These are phyloP conservation scores for Ochetophila trinervis DNA, from an alignment of 306 rosid species.

Conservation along the genomic window DNA sequence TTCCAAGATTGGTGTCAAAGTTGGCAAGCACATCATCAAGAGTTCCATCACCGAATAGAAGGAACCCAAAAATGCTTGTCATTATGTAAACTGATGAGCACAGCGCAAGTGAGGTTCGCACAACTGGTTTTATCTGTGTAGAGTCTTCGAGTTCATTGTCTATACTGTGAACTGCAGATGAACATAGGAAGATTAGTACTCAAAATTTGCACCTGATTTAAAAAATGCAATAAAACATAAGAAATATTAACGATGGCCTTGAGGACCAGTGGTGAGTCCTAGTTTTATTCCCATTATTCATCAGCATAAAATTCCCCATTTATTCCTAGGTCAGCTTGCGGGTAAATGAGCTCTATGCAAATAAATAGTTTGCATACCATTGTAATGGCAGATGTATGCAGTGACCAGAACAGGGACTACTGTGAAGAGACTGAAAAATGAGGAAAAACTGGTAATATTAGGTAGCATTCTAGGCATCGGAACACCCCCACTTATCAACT, in stretches of 20 bases:
- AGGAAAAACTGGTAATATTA: constrained; percentile 44
- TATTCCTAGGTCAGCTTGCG: constrained; percentile 9
- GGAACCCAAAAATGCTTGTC: constrained; percentile 89
- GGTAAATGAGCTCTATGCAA: constrained; percentile 10
- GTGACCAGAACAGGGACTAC: constrained; percentile 78
- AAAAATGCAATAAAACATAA: too few relatives aligned
- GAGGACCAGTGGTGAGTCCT: too few relatives aligned
- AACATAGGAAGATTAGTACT: constrained; percentile 21
- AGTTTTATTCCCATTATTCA: background rate
- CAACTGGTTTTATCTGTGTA: constrained; percentile 59
- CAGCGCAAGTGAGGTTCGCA: constrained; percentile 55
- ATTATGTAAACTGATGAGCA: constrained; percentile 77
- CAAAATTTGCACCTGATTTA: too few relatives aligned
- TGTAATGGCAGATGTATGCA: constrained; percentile 83
- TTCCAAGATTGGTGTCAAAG: constrained; percentile 78
- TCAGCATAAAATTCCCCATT: background rate
- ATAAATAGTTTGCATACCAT: constrained; percentile 47
- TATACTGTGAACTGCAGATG: constrained; percentile 73
- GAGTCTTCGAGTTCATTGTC: constrained; percentile 78
- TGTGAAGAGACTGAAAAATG: constrained; percentile 63
- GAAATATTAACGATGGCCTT: too few relatives aligned
- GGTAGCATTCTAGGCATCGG: constrained; percentile 79
- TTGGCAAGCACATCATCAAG: constrained; percentile 84
- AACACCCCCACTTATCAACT: constrained; percentile 65
- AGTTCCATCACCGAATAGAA: constrained; percentile 79